Evolutionary conservation across 2,329 filamentous ascomycete genomes (phyloP).

Genomic region (Fusarium sp.): DNA sequence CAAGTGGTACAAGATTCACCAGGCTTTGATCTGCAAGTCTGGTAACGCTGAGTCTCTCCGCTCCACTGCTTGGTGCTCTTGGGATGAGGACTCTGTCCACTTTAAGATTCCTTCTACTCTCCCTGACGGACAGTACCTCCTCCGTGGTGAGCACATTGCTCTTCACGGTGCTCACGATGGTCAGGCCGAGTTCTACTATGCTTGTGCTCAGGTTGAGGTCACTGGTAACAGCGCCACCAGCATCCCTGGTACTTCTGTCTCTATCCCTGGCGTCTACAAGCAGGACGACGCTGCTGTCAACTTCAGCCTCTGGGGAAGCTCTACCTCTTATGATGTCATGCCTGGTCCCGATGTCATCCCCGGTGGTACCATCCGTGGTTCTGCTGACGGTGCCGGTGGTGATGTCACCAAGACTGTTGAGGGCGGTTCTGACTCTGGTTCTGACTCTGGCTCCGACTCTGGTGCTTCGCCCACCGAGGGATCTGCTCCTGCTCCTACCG

Average conservation of each 20-base stretch:
- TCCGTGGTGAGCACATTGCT: slow-evolving; percentile 32
- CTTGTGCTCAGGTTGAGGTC: slow-evolving; percentile 29
- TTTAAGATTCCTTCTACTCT: slow-evolving; percentile 18
- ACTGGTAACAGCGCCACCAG: slow-evolving; percentile 12
- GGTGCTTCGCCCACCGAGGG: background rate
- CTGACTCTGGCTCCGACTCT: background rate
- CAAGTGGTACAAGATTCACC: slow-evolving; percentile 17
- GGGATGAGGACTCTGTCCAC: slow-evolving; percentile 11
- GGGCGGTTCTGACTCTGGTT: background rate
- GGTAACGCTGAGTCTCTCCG: slow-evolving; percentile 5
- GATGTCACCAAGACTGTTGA: slow-evolving; percentile 7
- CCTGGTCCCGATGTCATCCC: slow-evolving; percentile 12
- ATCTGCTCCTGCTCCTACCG: background rate
- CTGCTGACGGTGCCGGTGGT: background rate
- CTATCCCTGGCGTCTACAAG: slow-evolving; percentile 17
- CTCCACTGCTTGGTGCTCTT: slow-evolving; percentile 13
- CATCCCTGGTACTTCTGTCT: slow-evolving; percentile 11
- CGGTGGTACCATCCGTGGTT: slow-evolving; percentile 15
- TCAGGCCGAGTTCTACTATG: slow-evolving; percentile 33
- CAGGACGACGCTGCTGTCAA: slow-evolving; percentile 12
- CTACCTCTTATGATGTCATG: slow-evolving; percentile 5
- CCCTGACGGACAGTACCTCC: slow-evolving; percentile 17
- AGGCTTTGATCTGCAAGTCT: slow-evolving; percentile 10
- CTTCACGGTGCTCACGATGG: slow-evolving; percentile 30
- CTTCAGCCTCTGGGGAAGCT: slow-evolving; percentile 7